A percentile compares a stretch with the other conserved stretches of the same genome.
These are phyloP conservation scores for Sonneratia caseolaris DNA, from an alignment of 345 rosid species.

Conservation along the genomic window DNA sequence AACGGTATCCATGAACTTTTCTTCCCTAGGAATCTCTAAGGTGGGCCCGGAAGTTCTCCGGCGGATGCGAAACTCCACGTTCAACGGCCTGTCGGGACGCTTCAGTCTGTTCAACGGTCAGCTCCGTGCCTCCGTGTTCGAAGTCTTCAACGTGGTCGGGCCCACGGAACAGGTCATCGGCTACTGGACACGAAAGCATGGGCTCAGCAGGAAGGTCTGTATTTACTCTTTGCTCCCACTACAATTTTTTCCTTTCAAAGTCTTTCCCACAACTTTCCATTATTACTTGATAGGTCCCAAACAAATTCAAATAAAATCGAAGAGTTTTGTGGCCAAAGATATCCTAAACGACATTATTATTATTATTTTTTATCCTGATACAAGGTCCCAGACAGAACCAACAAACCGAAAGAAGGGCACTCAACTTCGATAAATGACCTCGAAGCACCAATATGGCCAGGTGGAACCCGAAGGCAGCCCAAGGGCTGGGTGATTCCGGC, in stretches of 20 bases:
- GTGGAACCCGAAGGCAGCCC: slow-evolving; percentile 9
- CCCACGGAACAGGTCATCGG: neutral
- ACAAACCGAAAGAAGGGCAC: neutral
- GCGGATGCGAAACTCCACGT: neutral
- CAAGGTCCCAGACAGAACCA: neutral
- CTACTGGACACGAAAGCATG: slow-evolving; percentile 9
- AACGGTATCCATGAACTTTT: slow-evolving; percentile 1
- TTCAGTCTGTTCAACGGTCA: neutral
- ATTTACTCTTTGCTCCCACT: neutral
- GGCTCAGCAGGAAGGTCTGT: neutral
- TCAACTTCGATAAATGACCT: neutral
- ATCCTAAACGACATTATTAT: too few relatives aligned
- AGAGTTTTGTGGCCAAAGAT: too few relatives aligned
- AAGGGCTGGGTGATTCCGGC: slow-evolving; percentile 19
- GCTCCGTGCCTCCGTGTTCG: slow-evolving; percentile 5
- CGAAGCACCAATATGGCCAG: slow-evolving; percentile 16
- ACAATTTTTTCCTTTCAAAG: neutral
- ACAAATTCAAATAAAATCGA: too few relatives aligned
- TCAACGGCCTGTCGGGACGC: slow-evolving; percentile 11
- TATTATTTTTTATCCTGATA: too few relatives aligned
- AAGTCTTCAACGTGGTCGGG: slow-evolving; percentile 9
- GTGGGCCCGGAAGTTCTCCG: slow-evolving; percentile 10
- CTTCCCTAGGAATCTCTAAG: slow-evolving; percentile 7
- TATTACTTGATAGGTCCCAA: neutral
- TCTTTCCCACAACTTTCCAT: neutral